A percentile compares a stretch with the other conserved stretches of the same genome.
phyloP scores from a whole-genome alignment of 768 basidiomycete genomes.

The Chalciporus pseudorubinellus region DNA sequence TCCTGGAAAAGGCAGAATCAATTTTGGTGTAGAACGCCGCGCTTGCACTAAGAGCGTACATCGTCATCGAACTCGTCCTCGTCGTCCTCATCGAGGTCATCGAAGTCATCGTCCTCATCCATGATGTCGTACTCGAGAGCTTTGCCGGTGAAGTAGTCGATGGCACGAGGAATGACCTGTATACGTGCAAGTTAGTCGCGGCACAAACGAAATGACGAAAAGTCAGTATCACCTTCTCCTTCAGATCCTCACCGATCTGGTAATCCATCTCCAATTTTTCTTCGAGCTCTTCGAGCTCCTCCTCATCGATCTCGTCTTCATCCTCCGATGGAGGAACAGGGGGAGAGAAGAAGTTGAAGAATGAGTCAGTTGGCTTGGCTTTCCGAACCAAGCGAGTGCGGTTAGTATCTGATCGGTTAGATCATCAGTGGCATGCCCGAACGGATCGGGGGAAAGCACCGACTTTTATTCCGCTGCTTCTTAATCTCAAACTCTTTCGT shows the following conservation, averaged over 20 bases:
- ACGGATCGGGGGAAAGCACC: slow-evolving; percentile 1
- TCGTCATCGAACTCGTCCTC: slow-evolving; percentile 61
- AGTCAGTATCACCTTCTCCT: slow-evolving; percentile 73
- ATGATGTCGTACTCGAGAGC: slow-evolving; percentile 77
- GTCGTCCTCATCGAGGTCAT: slow-evolving; percentile 52
- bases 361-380: slow-evolving; percentile 87
- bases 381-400: slow-evolving; percentile 82
- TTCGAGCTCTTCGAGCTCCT: slow-evolving; percentile 87
- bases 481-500: slow-evolving; percentile 98
- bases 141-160: slow-evolving; percentile 98
- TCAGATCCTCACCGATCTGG: slow-evolving; percentile 97
- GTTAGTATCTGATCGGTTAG: slow-evolving; percentile 60
- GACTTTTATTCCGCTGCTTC: slow-evolving; percentile 99
- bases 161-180: slow-evolving; percentile 89
- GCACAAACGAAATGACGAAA: background rate
- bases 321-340: slow-evolving; percentile 73
- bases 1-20: slow-evolving; percentile 41
- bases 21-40: slow-evolving; percentile 13
- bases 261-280: slow-evolving; percentile 95
- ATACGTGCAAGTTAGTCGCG: background rate
- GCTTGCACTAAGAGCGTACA: slow-evolving; percentile 34
- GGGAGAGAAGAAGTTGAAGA: slow-evolving; percentile 98
- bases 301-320: slow-evolving; percentile 64
- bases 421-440: background rate
- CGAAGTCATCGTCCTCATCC: slow-evolving; percentile 58